Percentiles rank a stretch among this genome's conserved stretches.
Evolutionary conservation across 2,329 filamentous ascomycete genomes (phyloP).

Genomic region (Colletotrichum eremochloae): DNA sequence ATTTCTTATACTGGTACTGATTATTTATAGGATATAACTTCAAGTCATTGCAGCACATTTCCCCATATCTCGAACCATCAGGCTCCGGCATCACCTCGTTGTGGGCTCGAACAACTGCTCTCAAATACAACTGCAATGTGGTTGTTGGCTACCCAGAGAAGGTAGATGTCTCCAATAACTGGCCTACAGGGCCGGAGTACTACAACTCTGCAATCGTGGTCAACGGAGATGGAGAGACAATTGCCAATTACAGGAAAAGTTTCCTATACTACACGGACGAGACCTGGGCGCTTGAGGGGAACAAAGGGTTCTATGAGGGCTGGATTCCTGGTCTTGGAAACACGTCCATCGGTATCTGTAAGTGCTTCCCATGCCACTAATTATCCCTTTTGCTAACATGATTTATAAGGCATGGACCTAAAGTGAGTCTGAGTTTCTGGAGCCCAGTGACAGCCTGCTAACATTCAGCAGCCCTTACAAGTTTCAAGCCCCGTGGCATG

Average conservation of each 20-base stretch:
- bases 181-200: constrained; percentile 66
- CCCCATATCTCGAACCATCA: constrained; percentile 76
- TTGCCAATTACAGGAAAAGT: constrained; percentile 72
- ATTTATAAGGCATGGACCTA: constrained; percentile 71
- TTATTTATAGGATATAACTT: constrained; percentile 78
- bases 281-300: constrained; percentile 68
- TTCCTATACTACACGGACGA: constrained; percentile 70
- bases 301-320: constrained; percentile 60
- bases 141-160: constrained; percentile 82
- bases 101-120: constrained; percentile 78
- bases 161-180: constrained; percentile 63
- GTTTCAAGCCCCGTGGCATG: constrained; percentile 56
- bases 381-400: too few species aligned
- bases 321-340: constrained; percentile 59
- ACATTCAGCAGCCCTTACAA: constrained; percentile 55
- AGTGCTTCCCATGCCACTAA: too few species aligned
- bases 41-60: constrained; percentile 75
- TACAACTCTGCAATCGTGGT: constrained; percentile 69
- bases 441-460: too few species aligned
- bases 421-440: too few species aligned
- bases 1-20: too few species aligned
- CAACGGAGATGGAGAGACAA: constrained; percentile 68
- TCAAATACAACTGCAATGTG: constrained; percentile 76
- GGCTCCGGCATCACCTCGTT: constrained; percentile 75
- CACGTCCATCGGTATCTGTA: constrained; percentile 67